Evolutionary conservation across 176 grass and related monocot genomes (phyloP).

Genomic region (Paspalum notatum): DNA sequence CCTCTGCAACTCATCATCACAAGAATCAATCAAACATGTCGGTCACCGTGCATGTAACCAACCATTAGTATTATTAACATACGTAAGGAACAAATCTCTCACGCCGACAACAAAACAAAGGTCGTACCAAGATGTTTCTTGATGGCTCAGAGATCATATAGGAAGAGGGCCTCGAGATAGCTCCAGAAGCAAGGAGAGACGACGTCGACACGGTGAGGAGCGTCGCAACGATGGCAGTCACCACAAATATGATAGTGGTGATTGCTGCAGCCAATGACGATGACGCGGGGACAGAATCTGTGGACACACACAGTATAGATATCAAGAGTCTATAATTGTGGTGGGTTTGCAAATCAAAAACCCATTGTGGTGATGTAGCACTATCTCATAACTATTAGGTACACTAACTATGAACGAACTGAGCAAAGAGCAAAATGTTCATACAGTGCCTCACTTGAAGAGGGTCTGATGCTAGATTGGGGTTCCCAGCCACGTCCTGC

Average conservation of each 20-base stretch:
- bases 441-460: constrained; percentile 95
- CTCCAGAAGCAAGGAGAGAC: constrained; percentile 71
- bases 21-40: neutral
- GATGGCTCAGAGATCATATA: constrained; percentile 80
- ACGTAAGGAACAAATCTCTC: too few species aligned
- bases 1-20: constrained; percentile 59
- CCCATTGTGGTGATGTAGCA: neutral
- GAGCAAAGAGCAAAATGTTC: constrained; percentile 6
- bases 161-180: constrained; percentile 64
- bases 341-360: neutral
- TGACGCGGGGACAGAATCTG: constrained; percentile 76
- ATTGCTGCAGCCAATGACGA: constrained; percentile 64
- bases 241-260: constrained; percentile 49
- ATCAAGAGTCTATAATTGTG: too few species aligned
- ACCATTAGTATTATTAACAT: too few species aligned
- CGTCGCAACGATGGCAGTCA: constrained; percentile 53
- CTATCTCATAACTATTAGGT: neutral
- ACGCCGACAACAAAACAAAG: too few species aligned
- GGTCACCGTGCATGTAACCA: too few species aligned
- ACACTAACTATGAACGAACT: neutral
- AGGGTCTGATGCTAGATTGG: constrained; percentile 71
- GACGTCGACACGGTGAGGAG: constrained; percentile 75
- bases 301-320: neutral
- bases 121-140: constrained; percentile 73
- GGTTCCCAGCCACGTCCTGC: constrained; percentile 82